Base-by-base conservation (phyloP, 2,329 filamentous ascomycete species). In the Parascedosporium putredinis region DNA sequence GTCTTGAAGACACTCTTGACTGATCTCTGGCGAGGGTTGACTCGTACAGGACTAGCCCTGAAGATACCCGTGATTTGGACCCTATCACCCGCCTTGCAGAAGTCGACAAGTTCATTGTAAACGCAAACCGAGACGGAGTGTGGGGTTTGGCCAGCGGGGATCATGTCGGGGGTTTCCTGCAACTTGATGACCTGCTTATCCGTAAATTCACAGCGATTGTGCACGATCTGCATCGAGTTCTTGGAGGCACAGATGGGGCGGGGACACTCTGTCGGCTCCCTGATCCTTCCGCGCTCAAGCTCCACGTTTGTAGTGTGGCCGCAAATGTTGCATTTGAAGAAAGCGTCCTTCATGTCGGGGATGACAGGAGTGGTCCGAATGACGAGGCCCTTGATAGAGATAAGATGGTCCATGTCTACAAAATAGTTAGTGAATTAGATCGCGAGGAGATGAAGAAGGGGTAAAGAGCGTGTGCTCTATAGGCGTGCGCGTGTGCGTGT, bases 101-200 rank as follows among this genome's bases (percentile, higher is more conserved):
- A 84, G 68, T 98, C 93, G 1, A 98, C 94, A 48, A 98, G 74
- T 64, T 98, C 93, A 60, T 97, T 91, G 64, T 98, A 97, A 10
- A 90, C 88, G 60, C 91, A 96, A 46, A 98, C 80, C 1, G 91
- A 96, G 23, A 98, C 93, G 0, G 91, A 95, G 67, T 98, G 93
- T 12, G 93, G 93, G 18, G 93, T 98, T 68, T 98, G 93, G 16
- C 93, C 93, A 56, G 95, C 86, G 45, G 93, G 93, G 16, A 98
- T 86, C 33, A 82, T 88, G 65, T 98, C 93, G 0, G 93, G 93
- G 0, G 93, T 98, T 67, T 98, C 93, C 67, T 98, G 93, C 36
- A 98, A 75, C 66, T 98, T 98, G 69, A 98, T 95, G 52, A 98
- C 88, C 64, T 98, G 93, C 72, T 98, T 98, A 65, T 98, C 93